A percentile compares a stretch with the other conserved stretches of the same genome.
Conservation (phyloP, 305 asterid species). For the Plantago coronopus region DNA sequence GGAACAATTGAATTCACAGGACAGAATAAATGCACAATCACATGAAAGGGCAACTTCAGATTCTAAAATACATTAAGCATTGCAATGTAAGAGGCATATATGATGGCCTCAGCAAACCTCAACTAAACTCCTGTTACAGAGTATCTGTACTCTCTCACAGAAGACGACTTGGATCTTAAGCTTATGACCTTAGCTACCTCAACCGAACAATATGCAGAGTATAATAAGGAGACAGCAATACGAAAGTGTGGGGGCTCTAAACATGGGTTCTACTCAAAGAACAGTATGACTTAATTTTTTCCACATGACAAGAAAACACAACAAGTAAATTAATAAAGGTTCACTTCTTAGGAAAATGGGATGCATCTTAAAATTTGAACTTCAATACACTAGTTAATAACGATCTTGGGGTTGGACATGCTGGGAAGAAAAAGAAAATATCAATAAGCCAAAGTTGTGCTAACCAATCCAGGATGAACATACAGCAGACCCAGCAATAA, state of each 20-base stretch:
- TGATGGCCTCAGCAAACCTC: constrained; percentile 1
- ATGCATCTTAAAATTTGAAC: background rate
- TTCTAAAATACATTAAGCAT: background rate
- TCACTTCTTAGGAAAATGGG: background rate
- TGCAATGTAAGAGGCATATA: background rate
- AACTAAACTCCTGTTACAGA: constrained; percentile 11
- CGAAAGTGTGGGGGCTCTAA: background rate
- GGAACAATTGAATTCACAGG: background rate
- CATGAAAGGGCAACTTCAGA: background rate
- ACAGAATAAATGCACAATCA: constrained; percentile 1
- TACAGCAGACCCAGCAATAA: constrained; percentile 96
- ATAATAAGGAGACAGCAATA: background rate
- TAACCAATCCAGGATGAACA: constrained; percentile 98
- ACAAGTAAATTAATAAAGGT: background rate
- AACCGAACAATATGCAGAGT: background rate
- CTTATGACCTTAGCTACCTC: background rate
- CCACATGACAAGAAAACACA: constrained; percentile 9
- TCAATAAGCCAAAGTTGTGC: constrained; percentile 17
- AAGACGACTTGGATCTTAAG: background rate
- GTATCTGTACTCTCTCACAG: constrained; percentile 6
- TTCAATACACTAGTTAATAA: background rate
- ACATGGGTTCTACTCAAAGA: background rate
- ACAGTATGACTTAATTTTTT: background rate
- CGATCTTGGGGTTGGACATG: too few species aligned
- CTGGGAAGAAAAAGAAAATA: too few species aligned